Percentiles rank a stretch among this genome's conserved stretches.
Evolutionary conservation across 75 land plant genomes (phyloP).

Genomic region (Picea glauca): DNA sequence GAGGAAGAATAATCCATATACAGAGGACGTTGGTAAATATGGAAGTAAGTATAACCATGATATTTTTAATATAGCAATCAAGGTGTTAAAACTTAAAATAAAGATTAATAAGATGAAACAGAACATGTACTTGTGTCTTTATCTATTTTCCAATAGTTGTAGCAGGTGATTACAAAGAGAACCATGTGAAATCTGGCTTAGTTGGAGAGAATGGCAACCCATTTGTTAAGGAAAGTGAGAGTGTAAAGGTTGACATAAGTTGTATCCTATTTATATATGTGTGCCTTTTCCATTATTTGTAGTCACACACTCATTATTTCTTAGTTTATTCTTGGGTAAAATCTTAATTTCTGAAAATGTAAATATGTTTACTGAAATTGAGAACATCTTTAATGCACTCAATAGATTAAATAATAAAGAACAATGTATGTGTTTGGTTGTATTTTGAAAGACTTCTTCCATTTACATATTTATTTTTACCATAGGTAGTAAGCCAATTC

Average conservation of each 20-base stretch:
- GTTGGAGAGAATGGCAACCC: neutral
- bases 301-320: neutral
- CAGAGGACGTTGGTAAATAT: neutral
- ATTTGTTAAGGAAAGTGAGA: neutral
- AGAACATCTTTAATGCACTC: neutral
- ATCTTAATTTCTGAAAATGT: neutral
- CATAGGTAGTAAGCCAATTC: too few relatives aligned
- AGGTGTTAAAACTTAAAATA: neutral
- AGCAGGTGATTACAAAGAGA: neutral
- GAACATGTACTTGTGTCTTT: neutral
- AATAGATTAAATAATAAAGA: too few relatives aligned
- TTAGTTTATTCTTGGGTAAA: neutral
- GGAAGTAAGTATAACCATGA: neutral
- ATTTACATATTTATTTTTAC: too few relatives aligned
- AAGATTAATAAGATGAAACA: neutral
- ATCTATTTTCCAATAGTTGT: neutral
- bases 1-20: neutral
- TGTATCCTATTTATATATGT: neutral
- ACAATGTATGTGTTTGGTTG: too few relatives aligned
- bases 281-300: neutral
- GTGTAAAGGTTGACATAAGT: neutral
- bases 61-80: neutral
- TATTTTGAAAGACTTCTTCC: too few relatives aligned
- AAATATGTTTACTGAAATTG: neutral
- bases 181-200: neutral